Percentiles rank a stretch among this genome's conserved stretches.
Evolutionary conservation across 2,329 filamentous ascomycete genomes (phyloP).

Genomic region (Nigrospora osmanthi): DNA sequence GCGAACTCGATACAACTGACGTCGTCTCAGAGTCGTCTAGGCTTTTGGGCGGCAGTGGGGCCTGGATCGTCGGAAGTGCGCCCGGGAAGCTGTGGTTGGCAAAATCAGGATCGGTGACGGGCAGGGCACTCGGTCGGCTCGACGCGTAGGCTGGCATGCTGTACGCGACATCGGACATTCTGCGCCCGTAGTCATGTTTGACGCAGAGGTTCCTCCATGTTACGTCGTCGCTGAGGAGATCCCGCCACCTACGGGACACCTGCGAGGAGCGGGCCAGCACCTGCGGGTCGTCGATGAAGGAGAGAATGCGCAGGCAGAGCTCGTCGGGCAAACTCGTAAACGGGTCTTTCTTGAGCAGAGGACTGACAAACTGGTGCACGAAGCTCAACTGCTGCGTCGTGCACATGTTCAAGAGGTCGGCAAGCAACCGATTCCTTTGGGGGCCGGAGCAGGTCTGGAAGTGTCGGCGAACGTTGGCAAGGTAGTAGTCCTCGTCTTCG

Average conservation of each 20-base stretch:
- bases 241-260: conserved; percentile 91
- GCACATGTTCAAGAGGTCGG: conserved; percentile 86
- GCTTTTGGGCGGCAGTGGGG: conserved; percentile 3
- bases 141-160: conserved; percentile 20
- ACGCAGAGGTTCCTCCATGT: conserved; percentile 97
- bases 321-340: conserved; percentile 90
- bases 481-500: conserved; percentile 75
- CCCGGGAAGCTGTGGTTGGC: conserved; percentile 36
- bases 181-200: conserved; percentile 78
- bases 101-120: conserved; percentile 23
- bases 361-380: conserved; percentile 92
- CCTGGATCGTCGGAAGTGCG: conserved; percentile 24
- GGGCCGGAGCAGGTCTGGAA: conserved; percentile 71
- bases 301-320: conserved; percentile 82
- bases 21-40: not conserved
- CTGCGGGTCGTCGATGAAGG: conserved; percentile 94
- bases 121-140: conserved; percentile 20
- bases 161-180: conserved; percentile 43
- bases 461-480: conserved; percentile 69
- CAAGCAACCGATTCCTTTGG: conserved; percentile 73
- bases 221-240: conserved; percentile 90
- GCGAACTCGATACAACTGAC: conserved; percentile 5
- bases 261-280: conserved; percentile 89
- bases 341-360: conserved; percentile 89
- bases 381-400: conserved; percentile 94